Percentiles rank a stretch among this genome's conserved stretches.
phyloP scores from a whole-genome alignment of 208 protist genomes.

The Entamoeba histolytica region DNA sequence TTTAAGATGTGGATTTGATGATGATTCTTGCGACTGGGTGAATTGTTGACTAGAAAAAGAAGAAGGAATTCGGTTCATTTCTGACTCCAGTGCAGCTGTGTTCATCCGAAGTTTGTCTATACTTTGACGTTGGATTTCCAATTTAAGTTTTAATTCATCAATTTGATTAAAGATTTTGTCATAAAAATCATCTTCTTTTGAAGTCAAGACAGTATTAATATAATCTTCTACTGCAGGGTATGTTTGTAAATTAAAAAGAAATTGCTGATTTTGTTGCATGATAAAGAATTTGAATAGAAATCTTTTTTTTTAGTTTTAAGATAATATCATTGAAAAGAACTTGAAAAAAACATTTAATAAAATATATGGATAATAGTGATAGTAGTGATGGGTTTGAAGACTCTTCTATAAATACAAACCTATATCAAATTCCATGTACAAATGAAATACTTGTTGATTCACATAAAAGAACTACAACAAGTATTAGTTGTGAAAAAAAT shows the following conservation, averaged over 20 bases:
- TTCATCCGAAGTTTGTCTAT: neutral
- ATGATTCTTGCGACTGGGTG: too few species aligned
- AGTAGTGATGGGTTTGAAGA: neutral
- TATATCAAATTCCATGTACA: neutral
- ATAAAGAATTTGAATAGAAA: too few species aligned
- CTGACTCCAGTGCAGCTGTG: neutral
- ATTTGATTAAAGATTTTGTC: neutral
- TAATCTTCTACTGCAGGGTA: neutral
- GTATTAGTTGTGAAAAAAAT: neutral
- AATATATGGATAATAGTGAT: neutral
- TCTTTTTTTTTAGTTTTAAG: too few species aligned
- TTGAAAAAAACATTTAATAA: too few species aligned
- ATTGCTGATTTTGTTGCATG: neutral
- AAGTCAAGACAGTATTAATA: neutral
- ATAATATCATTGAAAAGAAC: too few species aligned
- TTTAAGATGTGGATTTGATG: too few species aligned
- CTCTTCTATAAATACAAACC: neutral
- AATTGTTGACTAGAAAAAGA: too few species aligned
- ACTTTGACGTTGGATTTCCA: neutral
- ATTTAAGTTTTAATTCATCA: neutral
- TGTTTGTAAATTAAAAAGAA: neutral
- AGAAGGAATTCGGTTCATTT: neutral
- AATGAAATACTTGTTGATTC: neutral
- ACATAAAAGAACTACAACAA: neutral
- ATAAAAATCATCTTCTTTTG: neutral